phyloP scores from a whole-genome alignment of 306 rosid genomes.

The Lagenaria siceraria region DNA sequence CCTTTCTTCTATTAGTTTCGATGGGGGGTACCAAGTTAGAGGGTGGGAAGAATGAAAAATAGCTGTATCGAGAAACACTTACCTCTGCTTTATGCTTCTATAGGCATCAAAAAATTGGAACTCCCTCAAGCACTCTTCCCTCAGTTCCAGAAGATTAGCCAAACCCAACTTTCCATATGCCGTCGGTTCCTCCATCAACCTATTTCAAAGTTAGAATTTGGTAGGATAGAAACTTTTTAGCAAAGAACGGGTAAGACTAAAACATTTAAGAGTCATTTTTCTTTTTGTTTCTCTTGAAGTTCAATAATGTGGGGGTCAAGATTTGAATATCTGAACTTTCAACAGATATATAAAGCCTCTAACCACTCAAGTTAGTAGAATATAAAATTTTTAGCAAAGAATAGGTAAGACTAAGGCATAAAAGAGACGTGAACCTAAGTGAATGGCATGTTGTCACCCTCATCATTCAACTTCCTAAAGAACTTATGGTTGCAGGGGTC shows the following conservation, averaged over 20 bases:
- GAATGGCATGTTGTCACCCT: too few species aligned
- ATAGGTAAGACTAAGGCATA: too few species aligned
- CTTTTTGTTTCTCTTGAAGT: neutral
- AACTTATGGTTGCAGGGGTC: too few species aligned
- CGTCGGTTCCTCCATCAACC: slow-evolving; percentile 96
- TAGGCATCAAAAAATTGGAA: slow-evolving; percentile 93
- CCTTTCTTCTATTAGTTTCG: neutral
- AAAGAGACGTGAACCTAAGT: too few species aligned
- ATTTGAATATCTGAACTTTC: neutral
- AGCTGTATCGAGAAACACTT: neutral
- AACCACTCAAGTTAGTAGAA: neutral
- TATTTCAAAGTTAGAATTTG: slow-evolving; percentile 21
- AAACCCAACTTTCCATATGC: slow-evolving; percentile 94
- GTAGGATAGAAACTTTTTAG: neutral
- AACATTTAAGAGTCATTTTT: neutral
- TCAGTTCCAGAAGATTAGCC: slow-evolving; percentile 89
- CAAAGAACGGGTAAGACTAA: neutral
- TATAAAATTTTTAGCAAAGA: too few species aligned
- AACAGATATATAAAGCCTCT: neutral
- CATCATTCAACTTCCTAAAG: too few species aligned
- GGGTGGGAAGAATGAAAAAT: neutral
- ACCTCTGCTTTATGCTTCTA: slow-evolving; percentile 95
- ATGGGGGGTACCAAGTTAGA: neutral
- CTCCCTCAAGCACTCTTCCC: slow-evolving; percentile 99
- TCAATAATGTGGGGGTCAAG: neutral